Evolutionary conservation across 2,329 filamentous ascomycete species (phyloP).

Genomic region (Malbranchea cinnamomea): DNA sequence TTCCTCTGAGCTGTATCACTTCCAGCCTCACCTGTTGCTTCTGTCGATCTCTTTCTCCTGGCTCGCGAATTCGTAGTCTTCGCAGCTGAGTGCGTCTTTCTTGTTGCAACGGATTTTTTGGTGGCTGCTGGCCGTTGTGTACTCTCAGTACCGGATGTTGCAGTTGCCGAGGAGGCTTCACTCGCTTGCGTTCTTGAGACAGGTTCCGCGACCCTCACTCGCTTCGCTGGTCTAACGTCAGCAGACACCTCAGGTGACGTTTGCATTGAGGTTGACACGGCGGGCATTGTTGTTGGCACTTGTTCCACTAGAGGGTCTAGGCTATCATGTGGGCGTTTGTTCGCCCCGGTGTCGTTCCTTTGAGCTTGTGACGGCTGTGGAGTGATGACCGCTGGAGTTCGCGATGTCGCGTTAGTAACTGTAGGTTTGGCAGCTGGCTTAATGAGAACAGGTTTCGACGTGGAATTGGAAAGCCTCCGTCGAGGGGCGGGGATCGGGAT

Average conservation of each 20-base stretch:
- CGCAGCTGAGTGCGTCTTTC: not conserved
- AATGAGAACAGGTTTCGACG: too few species aligned
- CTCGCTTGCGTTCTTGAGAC: constrained; percentile 4
- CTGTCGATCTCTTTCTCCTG: constrained; percentile 16
- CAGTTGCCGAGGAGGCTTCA: constrained; percentile 10
- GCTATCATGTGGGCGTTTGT: too few species aligned
- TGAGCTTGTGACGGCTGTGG: not conserved
- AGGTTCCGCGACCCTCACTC: constrained; percentile 12
- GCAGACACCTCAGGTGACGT: constrained; percentile 3
- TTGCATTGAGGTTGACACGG: too few species aligned
- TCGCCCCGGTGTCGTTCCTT: too few species aligned
- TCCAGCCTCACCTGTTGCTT: constrained; percentile 13
- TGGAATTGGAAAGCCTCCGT: constrained; percentile 14
- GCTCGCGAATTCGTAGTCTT: constrained; percentile 8
- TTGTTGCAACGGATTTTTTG: constrained; percentile 10
- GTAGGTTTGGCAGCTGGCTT: constrained; percentile 7
- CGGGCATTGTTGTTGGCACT: too few species aligned
- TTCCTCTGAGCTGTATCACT: constrained; percentile 13
- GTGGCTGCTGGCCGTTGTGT: constrained; percentile 11
- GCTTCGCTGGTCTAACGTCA: constrained; percentile 17
- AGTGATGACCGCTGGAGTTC: constrained; percentile 7
- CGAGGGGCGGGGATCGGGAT: constrained; percentile 18
- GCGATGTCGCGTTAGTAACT: constrained; percentile 4
- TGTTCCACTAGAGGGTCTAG: too few species aligned
- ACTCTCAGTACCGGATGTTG: constrained; percentile 8